Evolutionary conservation across 2,329 filamentous ascomycete genomes (phyloP).

Genomic region (Trichoderma endophyticum): DNA sequence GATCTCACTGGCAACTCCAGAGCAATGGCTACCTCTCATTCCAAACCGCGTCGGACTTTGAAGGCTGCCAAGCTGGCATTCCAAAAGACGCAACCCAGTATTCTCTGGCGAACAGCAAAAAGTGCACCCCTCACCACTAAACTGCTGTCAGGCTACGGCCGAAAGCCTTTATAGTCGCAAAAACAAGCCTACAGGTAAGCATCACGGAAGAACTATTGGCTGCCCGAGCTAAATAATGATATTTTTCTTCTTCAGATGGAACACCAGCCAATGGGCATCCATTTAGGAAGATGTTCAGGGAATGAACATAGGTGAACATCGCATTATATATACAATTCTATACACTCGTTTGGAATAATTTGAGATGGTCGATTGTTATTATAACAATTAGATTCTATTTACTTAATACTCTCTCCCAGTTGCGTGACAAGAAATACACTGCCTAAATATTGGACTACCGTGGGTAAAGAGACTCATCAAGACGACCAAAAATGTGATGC

Average conservation of each 20-base stretch:
- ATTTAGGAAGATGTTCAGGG: not conserved
- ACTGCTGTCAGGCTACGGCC: no score
- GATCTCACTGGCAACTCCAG: no score
- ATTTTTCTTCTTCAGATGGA: not conserved
- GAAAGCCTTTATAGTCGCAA: no score
- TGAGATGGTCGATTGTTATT: not conserved
- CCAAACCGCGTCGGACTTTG: no score
- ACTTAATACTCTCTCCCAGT: not conserved
- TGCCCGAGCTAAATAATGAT: no score
- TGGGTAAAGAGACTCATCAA: constrained; percentile 68
- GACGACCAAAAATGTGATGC: constrained; percentile 52
- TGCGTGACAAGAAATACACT: not conserved
- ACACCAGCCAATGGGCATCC: not conserved
- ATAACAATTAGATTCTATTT: not conserved
- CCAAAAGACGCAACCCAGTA: no score
- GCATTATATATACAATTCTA: not conserved
- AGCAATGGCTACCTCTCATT: no score
- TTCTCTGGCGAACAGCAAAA: no score
- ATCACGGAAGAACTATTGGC: no score
- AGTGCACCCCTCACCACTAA: no score
- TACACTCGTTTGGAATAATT: not conserved
- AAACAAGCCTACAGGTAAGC: no score
- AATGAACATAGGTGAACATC: not conserved
- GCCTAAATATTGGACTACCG: constrained; percentile 43
- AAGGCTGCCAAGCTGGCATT: no score